Evolutionary conservation across 306 rosid species (phyloP), one percentile per base, ranked within the genome.

Genomic region (Corylus heterophylla): DNA sequence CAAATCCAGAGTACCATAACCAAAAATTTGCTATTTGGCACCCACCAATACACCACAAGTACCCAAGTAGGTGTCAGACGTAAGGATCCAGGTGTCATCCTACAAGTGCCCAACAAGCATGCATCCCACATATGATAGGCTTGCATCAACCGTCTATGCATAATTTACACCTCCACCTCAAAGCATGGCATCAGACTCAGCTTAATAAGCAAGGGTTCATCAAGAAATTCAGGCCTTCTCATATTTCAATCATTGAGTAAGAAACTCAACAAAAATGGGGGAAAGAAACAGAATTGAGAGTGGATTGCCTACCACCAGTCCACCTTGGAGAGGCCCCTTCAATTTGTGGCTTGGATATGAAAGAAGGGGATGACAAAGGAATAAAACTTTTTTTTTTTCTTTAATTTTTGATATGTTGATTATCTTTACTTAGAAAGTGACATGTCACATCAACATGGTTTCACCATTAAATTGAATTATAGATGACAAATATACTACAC

Each of bases 371-470:
- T 2, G 63, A 58, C 64, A 58, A 58, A 58, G 31, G 29, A 58
- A 51, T 51, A 3, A 3, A 14, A 16, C 16, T 7, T 3, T 18
- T 54, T 54, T 22, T 22, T 22, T 3, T 54, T 54, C 16, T 18
- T 18, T 51, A 4, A 51, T 54, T 20, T 20, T 20, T 56, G 1
- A 3, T 52, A 10, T 52, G 3, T 12, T 52, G 2, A 52, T 12
- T 12, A 13, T 52, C 55, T 12, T 51, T 52, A 1, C 18, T 16
- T 4, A 22, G 64, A 58, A 22, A n/a, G 64, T 73, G 62, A 45
- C 51, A 76, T 27, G 74, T 50, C 75, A 7, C 31, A 50, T 80
- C 73, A 73, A 59, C 70, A 84, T 74, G 73, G 67, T 8, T 55
- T 48, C 52, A 78, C 52, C 72, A 7, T 48, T 9, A 50, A 18